Evolutionary conservation across 2,329 filamentous ascomycete species (phyloP).

Genomic region (Zymoseptoria passerinii): DNA sequence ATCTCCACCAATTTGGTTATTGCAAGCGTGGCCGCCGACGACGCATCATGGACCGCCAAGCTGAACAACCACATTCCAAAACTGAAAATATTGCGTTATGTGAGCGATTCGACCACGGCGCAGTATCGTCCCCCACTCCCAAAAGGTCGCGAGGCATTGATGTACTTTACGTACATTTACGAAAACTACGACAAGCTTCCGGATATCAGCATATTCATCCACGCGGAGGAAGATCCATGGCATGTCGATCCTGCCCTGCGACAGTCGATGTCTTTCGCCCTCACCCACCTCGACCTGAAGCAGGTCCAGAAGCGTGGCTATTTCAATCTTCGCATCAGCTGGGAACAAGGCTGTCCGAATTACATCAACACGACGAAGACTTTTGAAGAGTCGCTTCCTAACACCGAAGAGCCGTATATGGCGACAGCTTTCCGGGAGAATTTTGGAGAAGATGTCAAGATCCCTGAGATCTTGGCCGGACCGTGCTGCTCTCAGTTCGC

Average conservation of each 20-base stretch:
- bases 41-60: constrained; percentile 1
- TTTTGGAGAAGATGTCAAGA: constrained; percentile 9
- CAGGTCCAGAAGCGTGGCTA: constrained; percentile 6
- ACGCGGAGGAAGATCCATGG: constrained; percentile 32
- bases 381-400: constrained; percentile 3
- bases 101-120: constrained; percentile 40
- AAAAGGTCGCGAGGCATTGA: constrained; percentile 55
- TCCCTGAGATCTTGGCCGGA: constrained; percentile 9
- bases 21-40: background rate
- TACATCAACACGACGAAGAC: constrained; percentile 13
- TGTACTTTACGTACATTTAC: constrained; percentile 53
- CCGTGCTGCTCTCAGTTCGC: constrained; percentile 17
- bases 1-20: constrained; percentile 2
- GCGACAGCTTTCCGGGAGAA: constrained; percentile 6
- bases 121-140: constrained; percentile 44
- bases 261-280: constrained; percentile 8
- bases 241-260: constrained; percentile 10
- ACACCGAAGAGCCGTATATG: constrained; percentile 12
- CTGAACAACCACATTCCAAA: background rate
- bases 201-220: constrained; percentile 53
- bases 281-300: constrained; percentile 9
- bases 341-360: constrained; percentile 8
- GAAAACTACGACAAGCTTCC: constrained; percentile 52
- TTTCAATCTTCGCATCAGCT: constrained; percentile 14
- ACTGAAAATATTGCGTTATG: constrained; percentile 28